Evolutionary conservation across 2,329 filamentous ascomycete species (phyloP), one percentile per base, ranked within the genome.

Genomic region (Coniochaeta ligniaria): DNA sequence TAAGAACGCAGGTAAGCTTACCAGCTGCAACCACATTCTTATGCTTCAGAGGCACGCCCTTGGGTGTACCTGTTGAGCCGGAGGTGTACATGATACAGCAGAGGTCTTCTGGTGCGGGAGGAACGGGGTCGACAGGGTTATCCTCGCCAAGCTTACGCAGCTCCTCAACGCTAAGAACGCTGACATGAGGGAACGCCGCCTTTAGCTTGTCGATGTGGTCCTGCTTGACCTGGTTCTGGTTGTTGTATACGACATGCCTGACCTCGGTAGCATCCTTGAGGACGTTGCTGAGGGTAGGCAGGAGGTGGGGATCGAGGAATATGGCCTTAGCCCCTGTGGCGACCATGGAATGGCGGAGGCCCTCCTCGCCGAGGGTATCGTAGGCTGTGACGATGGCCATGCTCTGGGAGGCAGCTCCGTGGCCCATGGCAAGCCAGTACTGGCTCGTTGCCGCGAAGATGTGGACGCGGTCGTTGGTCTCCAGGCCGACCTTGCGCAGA

Each of bases 371-470:
- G 20, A 92, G 83, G 7, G 89, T 92, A 74, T 92, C 89, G 74
- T 92, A 92, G 50, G 89, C 89, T n/a, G 90, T 94, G 61, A 93
- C 90, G 66, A 92, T 90, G 61, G 90, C 85, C 76, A 95, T 84
- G 45, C 88, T 91, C 75, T 96, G 91, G 20, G 90, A 91, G 55
- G 83, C 76, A 59, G 80, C 78, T 58, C 74, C 80, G 69, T 83
- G 81, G 22, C 80, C 78, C 67, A 75, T 75, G 64, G 76, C 73
- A 22, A 83, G 70, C 81, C 81, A 83, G 71, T 83, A 75, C 52
- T 76, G 72, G 69, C 80, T 83, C 17, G 90, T 96, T 58, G 89
- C 87, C 63, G 90, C 91, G 70, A 90, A 96, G 68, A 95, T 83
- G 75, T 96, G 91, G 62, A 95, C 76, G 66, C 85, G 83, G 73